A percentile compares a stretch with the other conserved stretches of the same genome.
phyloP scores from a whole-genome alignment of 2,329 filamentous ascomycete species.

The Botrytis medusae region DNA sequence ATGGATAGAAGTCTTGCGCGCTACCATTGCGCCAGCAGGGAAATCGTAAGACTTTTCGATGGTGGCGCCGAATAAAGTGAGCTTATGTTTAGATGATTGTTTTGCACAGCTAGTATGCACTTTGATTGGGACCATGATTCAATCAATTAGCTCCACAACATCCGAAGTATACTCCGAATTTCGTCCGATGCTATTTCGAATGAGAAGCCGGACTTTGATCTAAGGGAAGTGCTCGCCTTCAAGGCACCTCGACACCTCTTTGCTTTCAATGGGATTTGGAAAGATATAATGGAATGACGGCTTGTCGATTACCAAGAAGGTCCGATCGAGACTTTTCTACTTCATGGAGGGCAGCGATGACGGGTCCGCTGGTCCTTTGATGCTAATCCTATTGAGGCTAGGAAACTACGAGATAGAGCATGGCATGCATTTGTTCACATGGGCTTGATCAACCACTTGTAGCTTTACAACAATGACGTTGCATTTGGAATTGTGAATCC shows the following conservation, averaged over 20 bases:
- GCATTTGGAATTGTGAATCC: neutral
- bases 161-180: neutral
- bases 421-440: neutral
- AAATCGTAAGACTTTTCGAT: neutral
- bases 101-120: rapidly evolving
- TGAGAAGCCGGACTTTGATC: neutral
- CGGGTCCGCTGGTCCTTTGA: neutral
- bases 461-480: neutral
- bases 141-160: neutral
- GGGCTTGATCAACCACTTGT: neutral
- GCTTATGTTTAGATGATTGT: rapidly evolving
- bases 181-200: neutral
- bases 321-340: neutral
- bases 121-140: too few species aligned
- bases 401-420: neutral
- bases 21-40: conserved; percentile 22
- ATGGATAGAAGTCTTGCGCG: conserved; percentile 19
- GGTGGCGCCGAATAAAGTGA: rapidly evolving
- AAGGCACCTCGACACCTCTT: too few species aligned
- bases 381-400: neutral
- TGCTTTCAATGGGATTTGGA: neutral
- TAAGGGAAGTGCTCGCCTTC: neutral
- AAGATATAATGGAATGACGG: neutral
- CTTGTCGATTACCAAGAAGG: neutral
- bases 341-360: neutral